Percentiles rank a stretch among this genome's conserved stretches.
phyloP scores from a whole-genome alignment of 495 filamentous ascomycete genomes.

The Podospora tetraspora region DNA sequence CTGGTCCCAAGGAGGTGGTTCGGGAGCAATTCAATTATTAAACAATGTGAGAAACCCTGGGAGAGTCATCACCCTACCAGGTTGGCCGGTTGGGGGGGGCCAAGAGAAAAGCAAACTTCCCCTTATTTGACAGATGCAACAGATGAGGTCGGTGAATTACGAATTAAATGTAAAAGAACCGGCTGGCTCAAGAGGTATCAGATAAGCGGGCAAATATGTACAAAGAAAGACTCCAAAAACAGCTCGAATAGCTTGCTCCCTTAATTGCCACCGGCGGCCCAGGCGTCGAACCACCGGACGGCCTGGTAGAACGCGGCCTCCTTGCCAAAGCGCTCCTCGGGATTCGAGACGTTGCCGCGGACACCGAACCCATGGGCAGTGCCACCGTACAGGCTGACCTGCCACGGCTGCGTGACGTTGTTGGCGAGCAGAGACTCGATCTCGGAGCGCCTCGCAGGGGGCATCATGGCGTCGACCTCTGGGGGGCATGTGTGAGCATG shows the following conservation, averaged over 20 bases:
- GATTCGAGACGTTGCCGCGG: conserved; percentile 53
- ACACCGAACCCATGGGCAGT: conserved; percentile 68
- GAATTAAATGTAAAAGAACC: neutral
- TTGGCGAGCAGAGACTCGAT: conserved; percentile 40
- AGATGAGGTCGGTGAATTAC: neutral
- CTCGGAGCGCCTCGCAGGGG: conserved; percentile 53
- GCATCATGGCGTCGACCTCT: conserved; percentile 66
- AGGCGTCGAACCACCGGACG: conserved; percentile 57
- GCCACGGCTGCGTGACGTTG: conserved; percentile 44
- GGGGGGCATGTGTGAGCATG: neutral
- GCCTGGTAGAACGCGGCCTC: conserved; percentile 70
- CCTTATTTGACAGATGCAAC: neutral
- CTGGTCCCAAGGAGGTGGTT: neutral
- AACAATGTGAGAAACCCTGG: neutral
- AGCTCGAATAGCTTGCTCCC: neutral
- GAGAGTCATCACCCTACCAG: neutral
- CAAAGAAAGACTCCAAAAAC: neutral
- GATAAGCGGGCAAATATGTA: neutral
- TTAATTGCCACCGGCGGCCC: conserved; percentile 8
- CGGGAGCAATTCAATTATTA: neutral
- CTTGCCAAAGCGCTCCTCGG: conserved; percentile 61
- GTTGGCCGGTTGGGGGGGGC: neutral
- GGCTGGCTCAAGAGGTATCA: neutral
- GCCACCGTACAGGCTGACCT: conserved; percentile 61
- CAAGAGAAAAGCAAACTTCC: neutral